Conservation (phyloP, 2,329 filamentous ascomycete genomes). For the Diplodia seriata region DNA sequence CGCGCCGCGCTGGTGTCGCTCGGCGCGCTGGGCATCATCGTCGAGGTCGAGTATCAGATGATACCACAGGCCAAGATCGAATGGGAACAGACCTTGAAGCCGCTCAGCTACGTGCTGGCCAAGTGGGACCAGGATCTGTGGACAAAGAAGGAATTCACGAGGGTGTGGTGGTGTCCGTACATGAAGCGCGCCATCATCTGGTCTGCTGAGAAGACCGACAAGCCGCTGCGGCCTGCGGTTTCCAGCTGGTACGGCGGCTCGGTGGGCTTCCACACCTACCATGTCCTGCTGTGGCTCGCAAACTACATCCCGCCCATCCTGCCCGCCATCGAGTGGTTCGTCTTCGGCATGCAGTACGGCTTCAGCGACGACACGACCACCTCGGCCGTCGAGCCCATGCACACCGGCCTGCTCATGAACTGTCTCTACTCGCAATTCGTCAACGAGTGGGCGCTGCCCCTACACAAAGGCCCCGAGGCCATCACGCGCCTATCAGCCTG, state of each 20-base stretch:
- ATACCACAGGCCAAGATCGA: conserved; percentile 81
- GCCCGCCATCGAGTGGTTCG: conserved; percentile 92
- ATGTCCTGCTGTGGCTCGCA: conserved; percentile 82
- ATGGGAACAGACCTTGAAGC: conserved; percentile 82
- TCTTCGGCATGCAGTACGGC: conserved; percentile 97
- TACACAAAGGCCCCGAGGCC: conserved; percentile 85
- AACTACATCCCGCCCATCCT: conserved; percentile 80
- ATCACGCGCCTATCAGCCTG: conserved; percentile 83
- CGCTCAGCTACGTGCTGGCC: conserved; percentile 71
- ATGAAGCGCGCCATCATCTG: conserved; percentile 86
- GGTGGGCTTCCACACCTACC: conserved; percentile 88
- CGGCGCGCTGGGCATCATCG: conserved; percentile 88
- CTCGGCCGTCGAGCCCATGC: conserved; percentile 79
- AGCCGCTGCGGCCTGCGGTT: conserved; percentile 65
- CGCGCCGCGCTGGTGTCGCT: conserved; percentile 86
- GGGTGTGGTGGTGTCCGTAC: conserved; percentile 98
- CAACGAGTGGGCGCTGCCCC: conserved; percentile 95
- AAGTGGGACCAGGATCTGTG: conserved; percentile 79
- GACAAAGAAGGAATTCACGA: conserved; percentile 84
- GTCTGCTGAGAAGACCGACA: conserved; percentile 79
- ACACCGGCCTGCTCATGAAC: conserved; percentile 88
- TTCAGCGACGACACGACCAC: conserved; percentile 74
- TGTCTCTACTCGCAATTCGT: conserved; percentile 98
- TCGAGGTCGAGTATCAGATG: conserved; percentile 84
- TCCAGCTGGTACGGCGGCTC: conserved; percentile 80